Evolutionary conservation across 495 filamentous ascomycete genomes (phyloP), one percentile per base, ranked within the genome.

Genomic region (Penicillium turbatum): DNA sequence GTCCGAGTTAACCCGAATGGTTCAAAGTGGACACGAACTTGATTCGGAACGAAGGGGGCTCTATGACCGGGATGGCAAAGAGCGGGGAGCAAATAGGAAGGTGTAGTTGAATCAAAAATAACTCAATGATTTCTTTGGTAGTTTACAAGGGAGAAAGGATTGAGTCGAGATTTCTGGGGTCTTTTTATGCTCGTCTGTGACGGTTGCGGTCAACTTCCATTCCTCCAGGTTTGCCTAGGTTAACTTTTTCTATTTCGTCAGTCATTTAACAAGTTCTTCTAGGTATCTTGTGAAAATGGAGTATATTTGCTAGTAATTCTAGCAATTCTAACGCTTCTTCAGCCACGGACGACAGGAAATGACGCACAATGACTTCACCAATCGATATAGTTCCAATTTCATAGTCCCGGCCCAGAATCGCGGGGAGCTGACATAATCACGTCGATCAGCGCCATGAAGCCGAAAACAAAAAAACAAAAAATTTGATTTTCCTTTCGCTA

Each of bases 1-100:
- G 65, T 62, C 72, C 72, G 72, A 72, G n/a, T 63, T 65, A 60
- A 62, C 64, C 72, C 72, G 72, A 74, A 15, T 50, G 61, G 58
- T 54, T 57, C 57, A 26, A 37, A 66, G 64, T 69, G 66, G 68
- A 54, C 69, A 72, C 72, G 72, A 74, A 68, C 34, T 70, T 57
- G 57, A 67, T 47, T 52, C 72, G 72, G 72, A 62, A 57, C 43
- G 40, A 59, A 37, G 56, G 54, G 41, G 54, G 41, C 39, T 39
- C 42, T 46, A 29, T 47, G 31, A 51, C 31, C 37, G 52, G 24
- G 21, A 17, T 37, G 47, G 36, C 47, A 29, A 39, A 49, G 17
- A 17, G 32, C 19, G 32, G 45, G 46, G 38, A 54, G 34, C 30
- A 51, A 56, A 51, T 43, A 39, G 36, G 24, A 24, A 53, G 34